These are phyloP conservation scores for Kernera saxatilis DNA, from an alignment of 345 rosid genomes.

Conservation along the genomic window DNA sequence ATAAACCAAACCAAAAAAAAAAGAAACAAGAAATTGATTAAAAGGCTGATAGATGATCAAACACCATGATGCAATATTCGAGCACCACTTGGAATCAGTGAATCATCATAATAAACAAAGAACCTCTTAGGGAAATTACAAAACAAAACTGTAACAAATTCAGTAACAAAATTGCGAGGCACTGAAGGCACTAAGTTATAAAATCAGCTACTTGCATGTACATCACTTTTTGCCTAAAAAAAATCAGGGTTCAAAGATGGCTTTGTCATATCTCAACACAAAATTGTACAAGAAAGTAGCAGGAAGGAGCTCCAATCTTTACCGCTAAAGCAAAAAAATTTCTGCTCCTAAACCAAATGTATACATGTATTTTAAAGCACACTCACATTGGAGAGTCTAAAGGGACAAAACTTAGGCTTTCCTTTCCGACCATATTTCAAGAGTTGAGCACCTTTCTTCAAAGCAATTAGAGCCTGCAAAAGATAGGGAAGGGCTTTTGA, in stretches of 20 bases:
- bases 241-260: background rate
- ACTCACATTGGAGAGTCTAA: slow-evolving; percentile 89
- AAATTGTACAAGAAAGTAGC: background rate
- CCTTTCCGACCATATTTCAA: slow-evolving; percentile 96
- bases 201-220: background rate
- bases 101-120: background rate
- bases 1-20: slow-evolving; percentile 1
- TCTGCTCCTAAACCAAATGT: background rate
- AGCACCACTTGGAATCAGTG: background rate
- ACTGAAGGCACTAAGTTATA: background rate
- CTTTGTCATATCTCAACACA: background rate
- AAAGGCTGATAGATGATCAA: background rate
- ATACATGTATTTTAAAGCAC: background rate
- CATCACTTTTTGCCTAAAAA: background rate
- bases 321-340: background rate
- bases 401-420: slow-evolving; percentile 87
- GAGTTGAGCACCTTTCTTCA: slow-evolving; percentile 92
- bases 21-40: background rate
- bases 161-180: background rate
- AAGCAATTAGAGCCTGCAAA: slow-evolving; percentile 74
- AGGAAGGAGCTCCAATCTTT: background rate
- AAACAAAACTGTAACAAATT: background rate
- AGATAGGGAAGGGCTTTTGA: background rate
- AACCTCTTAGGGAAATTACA: background rate
- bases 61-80: background rate